Percentiles rank a stretch among this genome's conserved stretches.
Evolutionary conservation across 2,329 filamentous ascomycete genomes (phyloP).

Genomic region (Botrytis byssoidea): DNA sequence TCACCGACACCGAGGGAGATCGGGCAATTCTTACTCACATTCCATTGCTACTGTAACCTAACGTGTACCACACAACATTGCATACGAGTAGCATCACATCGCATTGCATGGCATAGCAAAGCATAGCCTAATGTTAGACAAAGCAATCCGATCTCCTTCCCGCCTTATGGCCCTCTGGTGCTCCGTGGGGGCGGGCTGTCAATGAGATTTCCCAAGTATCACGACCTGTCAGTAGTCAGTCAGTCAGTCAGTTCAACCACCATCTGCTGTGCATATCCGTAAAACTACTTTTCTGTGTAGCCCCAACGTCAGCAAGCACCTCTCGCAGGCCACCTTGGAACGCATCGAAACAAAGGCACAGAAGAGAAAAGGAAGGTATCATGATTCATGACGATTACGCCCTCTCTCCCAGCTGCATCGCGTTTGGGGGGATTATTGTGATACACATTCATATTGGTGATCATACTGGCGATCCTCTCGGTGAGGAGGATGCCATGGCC

Average conservation of each 20-base stretch:
- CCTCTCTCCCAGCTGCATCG: neutral
- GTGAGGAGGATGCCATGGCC: slow-evolving; percentile 15
- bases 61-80: neutral
- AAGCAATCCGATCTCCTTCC: neutral
- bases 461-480: slow-evolving; percentile 10
- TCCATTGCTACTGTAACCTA: neutral
- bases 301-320: neutral
- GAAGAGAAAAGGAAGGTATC: slow-evolving; percentile 7
- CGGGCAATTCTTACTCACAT: slow-evolving; percentile 17
- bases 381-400: slow-evolving; percentile 4
- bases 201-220: slow-evolving; percentile 10
- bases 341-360: neutral
- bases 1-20: neutral
- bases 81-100: neutral
- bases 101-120: neutral
- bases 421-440: neutral
- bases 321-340: neutral
- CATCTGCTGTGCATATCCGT: slow-evolving; percentile 12
- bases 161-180: neutral
- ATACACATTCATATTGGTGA: slow-evolving; percentile 10
- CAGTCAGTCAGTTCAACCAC: neutral
- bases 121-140: slow-evolving; percentile 11
- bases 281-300: neutral
- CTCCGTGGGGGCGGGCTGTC: neutral
- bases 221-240: neutral